Evolutionary conservation across 805 yeast genomes (phyloP), one percentile per base, ranked within the genome.

Genomic region (Candida jianshihensis): DNA sequence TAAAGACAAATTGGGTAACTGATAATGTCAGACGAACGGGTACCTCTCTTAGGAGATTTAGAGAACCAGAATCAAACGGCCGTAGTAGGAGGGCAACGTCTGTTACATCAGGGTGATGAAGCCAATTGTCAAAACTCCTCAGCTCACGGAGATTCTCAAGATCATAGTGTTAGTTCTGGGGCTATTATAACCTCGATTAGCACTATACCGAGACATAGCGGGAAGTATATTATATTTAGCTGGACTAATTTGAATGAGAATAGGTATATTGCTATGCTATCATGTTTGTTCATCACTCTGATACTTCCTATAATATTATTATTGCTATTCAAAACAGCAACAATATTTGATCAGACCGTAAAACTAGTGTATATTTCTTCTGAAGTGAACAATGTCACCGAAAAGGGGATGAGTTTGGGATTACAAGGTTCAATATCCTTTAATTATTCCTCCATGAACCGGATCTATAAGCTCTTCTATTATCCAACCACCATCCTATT

Each of bases 391-490:
- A 40, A 38, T 1, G 20, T 44, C 11, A 41, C 46, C 2, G 41
- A 40, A 3, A n/a, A 31, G 4, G 56, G 56, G 1, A 13, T 48
- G n/a, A 31, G 22, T 6, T 33, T 42, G 6, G 27, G 17, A 17
- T 33, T 46, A 7, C 26, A 38, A 5, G 41, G 40, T 4, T 21
- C 41, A 1, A 19, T 49, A 18, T 24, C 33, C 8, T 42, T 48
- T 35, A 44, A 52, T 18, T 52, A 50, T 34, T 30, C 45, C 1
- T 28, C 34, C 6, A 34, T 43, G 6, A 14, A 32, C 15, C 40
- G 41, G 42, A 37, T 40, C 30, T 31, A 30, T 19, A 38, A 32
- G 22, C 8, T 17, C 1, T 8, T 47, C 5, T 39, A 33, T 37
- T 26, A 31, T n/a, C 44, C 49, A 0, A 6, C 38, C 3, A 18